Conservation (phyloP, 108 stramenopile genomes). For the Aureococcus anophagefferens region DNA sequence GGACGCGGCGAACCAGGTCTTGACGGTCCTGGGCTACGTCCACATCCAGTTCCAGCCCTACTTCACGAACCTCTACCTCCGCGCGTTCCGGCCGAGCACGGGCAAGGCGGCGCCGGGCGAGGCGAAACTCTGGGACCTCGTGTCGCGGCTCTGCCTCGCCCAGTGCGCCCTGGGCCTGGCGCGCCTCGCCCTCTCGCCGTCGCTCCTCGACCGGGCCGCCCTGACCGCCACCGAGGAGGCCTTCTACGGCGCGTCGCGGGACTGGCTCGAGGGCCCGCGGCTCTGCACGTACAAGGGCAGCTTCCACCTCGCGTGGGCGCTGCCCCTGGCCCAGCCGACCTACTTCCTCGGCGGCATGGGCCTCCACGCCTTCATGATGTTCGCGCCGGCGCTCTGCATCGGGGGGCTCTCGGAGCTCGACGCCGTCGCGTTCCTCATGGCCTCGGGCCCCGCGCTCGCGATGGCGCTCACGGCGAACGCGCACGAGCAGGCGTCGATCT, state of each 20-base stretch:
- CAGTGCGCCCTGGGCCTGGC: neutral
- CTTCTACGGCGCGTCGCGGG: neutral
- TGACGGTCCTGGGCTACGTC: conserved; percentile 10
- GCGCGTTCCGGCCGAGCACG: neutral
- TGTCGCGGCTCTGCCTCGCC: neutral
- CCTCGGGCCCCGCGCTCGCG: conserved; percentile 8
- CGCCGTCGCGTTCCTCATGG: conserved; percentile 8
- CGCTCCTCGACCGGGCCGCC: neutral
- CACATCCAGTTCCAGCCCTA: conserved; percentile 23
- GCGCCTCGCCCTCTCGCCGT: neutral
- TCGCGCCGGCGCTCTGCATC: conserved; percentile 13
- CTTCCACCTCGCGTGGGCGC: conserved; percentile 19
- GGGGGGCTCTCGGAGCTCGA: neutral
- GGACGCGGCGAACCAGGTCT: conserved; percentile 4
- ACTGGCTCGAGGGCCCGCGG: conserved; percentile 16
- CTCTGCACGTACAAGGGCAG: conserved; percentile 12
- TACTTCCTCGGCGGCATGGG: conserved; percentile 5
- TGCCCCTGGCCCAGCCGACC: conserved; percentile 5
- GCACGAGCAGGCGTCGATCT: conserved; percentile 16
- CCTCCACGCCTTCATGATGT: conserved; percentile 18
- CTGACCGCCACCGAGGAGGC: neutral
- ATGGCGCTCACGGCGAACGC: conserved; percentile 3
- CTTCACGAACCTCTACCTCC: conserved; percentile 1
- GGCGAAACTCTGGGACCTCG: neutral
- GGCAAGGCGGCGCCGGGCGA: neutral